Evolutionary conservation across 2,329 filamentous ascomycete genomes (phyloP).

Genomic region (Colletotrichum sp.): DNA sequence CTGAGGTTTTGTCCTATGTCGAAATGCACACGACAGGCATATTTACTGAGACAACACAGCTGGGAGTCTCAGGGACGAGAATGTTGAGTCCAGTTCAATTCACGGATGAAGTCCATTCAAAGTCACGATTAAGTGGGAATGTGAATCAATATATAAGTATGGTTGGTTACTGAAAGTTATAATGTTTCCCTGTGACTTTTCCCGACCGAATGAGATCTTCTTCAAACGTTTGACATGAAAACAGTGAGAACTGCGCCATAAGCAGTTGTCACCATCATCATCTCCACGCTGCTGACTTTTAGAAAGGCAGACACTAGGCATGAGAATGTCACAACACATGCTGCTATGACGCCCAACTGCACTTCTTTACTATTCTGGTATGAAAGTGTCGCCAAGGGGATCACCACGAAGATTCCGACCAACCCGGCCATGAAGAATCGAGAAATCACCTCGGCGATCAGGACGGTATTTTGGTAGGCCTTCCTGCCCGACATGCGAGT

Average conservation of each 20-base stretch:
- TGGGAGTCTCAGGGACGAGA: neutral
- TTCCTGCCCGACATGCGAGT: neutral
- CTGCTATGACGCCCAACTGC: neutral
- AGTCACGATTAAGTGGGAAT: accelerated
- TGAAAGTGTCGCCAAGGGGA: neutral
- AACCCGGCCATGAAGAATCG: neutral
- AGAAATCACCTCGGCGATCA: neutral
- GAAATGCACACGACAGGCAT: neutral
- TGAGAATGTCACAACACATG: neutral
- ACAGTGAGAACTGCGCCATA: neutral
- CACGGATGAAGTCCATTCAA: neutral
- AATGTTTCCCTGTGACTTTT: neutral
- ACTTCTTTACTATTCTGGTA: neutral
- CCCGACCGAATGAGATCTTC: neutral
- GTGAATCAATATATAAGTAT: neutral
- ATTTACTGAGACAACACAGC: neutral
- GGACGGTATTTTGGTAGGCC: neutral
- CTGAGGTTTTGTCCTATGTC: neutral
- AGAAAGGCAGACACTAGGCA: neutral
- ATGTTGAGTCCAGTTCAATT: neutral
- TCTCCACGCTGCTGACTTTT: neutral
- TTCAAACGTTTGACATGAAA: neutral
- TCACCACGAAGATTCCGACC: neutral
- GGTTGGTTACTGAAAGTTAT: neutral
- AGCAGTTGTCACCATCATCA: neutral